These are phyloP conservation scores for Arthrobotrys pseudoclavata DNA, from an alignment of 2,329 filamentous ascomycete species.

Conservation along the genomic window DNA sequence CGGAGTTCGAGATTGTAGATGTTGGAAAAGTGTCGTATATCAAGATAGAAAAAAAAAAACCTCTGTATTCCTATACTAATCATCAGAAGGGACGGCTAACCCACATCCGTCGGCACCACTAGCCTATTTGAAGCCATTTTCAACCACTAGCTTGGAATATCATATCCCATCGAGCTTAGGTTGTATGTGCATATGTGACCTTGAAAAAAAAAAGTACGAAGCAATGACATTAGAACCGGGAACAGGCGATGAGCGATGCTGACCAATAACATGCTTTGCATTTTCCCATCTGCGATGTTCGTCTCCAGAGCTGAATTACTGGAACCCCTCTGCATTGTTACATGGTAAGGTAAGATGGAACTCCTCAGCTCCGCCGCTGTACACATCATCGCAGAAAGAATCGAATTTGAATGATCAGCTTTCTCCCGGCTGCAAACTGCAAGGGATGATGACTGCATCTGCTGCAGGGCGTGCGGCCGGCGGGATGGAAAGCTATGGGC, in stretches of 20 bases:
- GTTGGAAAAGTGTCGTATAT: neutral
- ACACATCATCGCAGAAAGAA: neutral
- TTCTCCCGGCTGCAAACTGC: slow-evolving; percentile 23
- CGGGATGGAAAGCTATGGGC: slow-evolving; percentile 24
- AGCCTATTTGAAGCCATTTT: slow-evolving; percentile 42
- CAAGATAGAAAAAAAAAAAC: neutral
- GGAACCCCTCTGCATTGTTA: slow-evolving; percentile 1
- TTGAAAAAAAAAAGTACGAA: neutral
- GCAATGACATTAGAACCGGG: neutral
- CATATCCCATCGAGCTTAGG: neutral
- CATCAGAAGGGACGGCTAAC: slow-evolving; percentile 14
- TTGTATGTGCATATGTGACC: neutral
- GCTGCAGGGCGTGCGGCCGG: slow-evolving; percentile 25
- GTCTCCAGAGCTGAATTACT: slow-evolving; percentile 22
- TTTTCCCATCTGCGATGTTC: slow-evolving; percentile 23
- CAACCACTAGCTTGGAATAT: slow-evolving; percentile 13
- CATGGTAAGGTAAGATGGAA: slow-evolving; percentile 27
- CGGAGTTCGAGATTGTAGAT: slow-evolving; percentile 14
- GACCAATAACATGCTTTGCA: slow-evolving; percentile 15
- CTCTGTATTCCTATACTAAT: slow-evolving; percentile 28
- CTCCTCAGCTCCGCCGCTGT: slow-evolving; percentile 16
- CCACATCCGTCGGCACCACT: slow-evolving; percentile 40
- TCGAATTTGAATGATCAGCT: slow-evolving; percentile 5
- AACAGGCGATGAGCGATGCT: slow-evolving; percentile 25
- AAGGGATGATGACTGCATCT: slow-evolving; percentile 37